phyloP scores from a whole-genome alignment of 73 alveolate genomes.

The Symbiodinium pilosum region DNA sequence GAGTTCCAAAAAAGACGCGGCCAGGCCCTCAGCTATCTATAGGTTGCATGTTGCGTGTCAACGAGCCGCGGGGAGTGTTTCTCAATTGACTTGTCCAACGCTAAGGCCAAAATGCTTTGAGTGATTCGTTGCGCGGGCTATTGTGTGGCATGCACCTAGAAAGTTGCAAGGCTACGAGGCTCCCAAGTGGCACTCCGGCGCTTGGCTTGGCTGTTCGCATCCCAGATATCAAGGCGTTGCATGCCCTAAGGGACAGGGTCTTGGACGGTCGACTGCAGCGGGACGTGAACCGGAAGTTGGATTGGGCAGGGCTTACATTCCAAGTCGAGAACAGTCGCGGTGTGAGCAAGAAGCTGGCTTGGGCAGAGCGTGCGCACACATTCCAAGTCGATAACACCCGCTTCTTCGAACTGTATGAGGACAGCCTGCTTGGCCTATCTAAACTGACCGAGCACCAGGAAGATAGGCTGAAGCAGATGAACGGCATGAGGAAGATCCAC shows the following conservation, averaged over 20 bases:
- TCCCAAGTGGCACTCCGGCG: neutral
- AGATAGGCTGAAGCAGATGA: neutral
- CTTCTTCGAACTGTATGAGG: neutral
- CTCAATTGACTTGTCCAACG: too few species aligned
- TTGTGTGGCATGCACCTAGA: too few species aligned
- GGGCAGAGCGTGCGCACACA: too few species aligned
- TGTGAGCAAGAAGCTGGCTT: too few species aligned
- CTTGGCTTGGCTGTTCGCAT: neutral
- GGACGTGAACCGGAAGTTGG: too few species aligned
- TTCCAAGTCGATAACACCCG: constrained; percentile 22
- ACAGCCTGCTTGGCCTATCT: neutral
- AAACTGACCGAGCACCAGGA: neutral
- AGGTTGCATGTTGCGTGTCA: too few species aligned
- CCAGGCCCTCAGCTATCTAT: neutral
- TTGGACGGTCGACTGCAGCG: too few species aligned
- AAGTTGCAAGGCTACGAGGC: neutral
- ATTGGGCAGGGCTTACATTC: neutral
- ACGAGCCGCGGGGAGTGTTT: too few species aligned
- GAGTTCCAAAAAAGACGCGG: neutral
- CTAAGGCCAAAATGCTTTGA: too few species aligned
- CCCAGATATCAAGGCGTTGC: neutral
- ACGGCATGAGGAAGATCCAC: neutral
- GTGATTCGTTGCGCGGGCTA: too few species aligned
- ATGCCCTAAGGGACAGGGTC: neutral
- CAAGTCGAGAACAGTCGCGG: too few species aligned